These are phyloP conservation scores for Monosporascus ibericus DNA, from an alignment of 2,329 filamentous ascomycete species.

Conservation along the genomic window DNA sequence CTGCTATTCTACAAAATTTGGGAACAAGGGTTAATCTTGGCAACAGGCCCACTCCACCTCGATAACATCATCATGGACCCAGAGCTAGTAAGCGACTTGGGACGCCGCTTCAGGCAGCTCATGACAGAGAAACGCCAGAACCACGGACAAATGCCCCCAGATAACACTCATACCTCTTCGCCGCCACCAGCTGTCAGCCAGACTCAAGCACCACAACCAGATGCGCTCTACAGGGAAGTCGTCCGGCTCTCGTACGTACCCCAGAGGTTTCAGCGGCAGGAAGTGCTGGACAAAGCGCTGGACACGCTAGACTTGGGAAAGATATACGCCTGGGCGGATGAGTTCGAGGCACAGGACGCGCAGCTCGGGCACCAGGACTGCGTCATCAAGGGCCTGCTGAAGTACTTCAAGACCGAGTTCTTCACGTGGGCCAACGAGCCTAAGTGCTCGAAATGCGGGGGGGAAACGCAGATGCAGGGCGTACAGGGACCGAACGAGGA, in stretches of 20 bases:
- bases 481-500: constrained; percentile 82
- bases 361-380: constrained; percentile 9
- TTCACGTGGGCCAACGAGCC: constrained; percentile 98
- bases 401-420: constrained; percentile 42
- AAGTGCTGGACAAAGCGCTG: background rate
- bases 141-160: background rate
- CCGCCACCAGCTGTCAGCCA: background rate
- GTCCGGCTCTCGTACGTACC: background rate
- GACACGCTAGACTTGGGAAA: background rate
- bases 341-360: constrained; percentile 1
- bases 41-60: background rate
- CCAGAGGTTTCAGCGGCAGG: background rate
- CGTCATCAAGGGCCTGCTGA: constrained; percentile 5
- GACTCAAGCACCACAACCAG: background rate
- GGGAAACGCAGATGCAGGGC: constrained; percentile 76
- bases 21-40: background rate
- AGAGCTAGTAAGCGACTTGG: background rate
- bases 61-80: background rate
- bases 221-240: background rate
- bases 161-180: background rate
- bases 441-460: constrained; percentile 72
- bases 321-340: background rate
- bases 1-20: no score
- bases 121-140: background rate
- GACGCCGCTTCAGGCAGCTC: background rate